Conservation (phyloP, 2,329 filamentous ascomycete species). For the Botrytis medusae region DNA sequence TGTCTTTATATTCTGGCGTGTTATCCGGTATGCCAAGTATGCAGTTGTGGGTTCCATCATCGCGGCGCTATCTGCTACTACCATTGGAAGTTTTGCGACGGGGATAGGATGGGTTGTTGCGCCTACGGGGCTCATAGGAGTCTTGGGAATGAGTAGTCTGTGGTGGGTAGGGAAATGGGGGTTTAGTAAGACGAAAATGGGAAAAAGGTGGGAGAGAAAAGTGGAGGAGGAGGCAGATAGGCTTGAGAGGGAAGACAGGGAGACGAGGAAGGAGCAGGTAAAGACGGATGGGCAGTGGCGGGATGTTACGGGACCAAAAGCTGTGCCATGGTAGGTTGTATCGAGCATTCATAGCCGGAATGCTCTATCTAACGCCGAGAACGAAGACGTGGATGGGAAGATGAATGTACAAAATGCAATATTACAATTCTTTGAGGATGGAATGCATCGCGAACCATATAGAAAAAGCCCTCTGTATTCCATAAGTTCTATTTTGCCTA, state of each 20-base stretch:
- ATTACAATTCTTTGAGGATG: background rate
- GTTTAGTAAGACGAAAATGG: conserved; percentile 34
- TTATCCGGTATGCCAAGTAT: conserved; percentile 40
- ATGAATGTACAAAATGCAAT: background rate
- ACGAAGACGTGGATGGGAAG: background rate
- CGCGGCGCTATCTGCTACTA: conserved; percentile 36
- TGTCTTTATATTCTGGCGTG: conserved; percentile 39
- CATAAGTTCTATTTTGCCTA: background rate
- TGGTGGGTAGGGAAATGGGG: conserved; percentile 40
- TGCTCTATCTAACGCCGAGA: background rate
- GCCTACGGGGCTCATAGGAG: conserved; percentile 35
- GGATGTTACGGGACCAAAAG: conserved; percentile 36
- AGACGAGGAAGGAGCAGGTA: conserved; percentile 29
- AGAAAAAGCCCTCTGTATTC: background rate
- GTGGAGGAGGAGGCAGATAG: conserved; percentile 27
- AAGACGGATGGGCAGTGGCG: conserved; percentile 38
- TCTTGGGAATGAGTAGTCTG: conserved; percentile 33
- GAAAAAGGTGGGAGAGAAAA: conserved; percentile 29
- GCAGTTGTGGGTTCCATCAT: conserved; percentile 36
- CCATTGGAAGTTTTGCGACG: conserved; percentile 35
- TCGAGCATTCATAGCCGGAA: no score
- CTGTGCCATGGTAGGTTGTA: conserved; percentile 35
- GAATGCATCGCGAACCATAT: background rate
- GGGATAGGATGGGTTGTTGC: conserved; percentile 38
- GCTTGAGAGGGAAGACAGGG: conserved; percentile 21